Conservation (phyloP, 1,139 yeast genomes). For the Meyerozyma carpophila region DNA sequence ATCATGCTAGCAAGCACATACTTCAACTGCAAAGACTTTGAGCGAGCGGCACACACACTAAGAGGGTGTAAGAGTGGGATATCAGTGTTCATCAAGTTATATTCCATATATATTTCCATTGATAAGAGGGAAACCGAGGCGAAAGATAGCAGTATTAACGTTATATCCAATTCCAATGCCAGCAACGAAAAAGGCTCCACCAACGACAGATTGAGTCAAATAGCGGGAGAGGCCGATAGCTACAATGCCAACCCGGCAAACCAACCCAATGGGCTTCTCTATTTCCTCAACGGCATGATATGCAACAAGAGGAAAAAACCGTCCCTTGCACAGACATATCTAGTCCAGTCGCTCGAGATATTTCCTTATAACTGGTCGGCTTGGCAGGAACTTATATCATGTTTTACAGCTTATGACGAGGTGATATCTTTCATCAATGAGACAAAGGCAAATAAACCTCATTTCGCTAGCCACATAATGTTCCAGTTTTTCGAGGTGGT, state of each 20-base stretch:
- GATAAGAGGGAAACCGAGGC: constrained; percentile 74
- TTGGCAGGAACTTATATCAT: constrained; percentile 77
- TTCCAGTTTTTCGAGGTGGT: constrained; percentile 64
- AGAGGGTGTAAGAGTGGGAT: constrained; percentile 48
- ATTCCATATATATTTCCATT: constrained; percentile 65
- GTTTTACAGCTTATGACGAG: constrained; percentile 61
- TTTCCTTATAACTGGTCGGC: constrained; percentile 93
- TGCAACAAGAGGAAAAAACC: constrained; percentile 59
- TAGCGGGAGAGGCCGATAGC: constrained; percentile 37
- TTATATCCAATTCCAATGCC: constrained; percentile 16
- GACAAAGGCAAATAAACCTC: constrained; percentile 21
- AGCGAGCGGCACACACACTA: constrained; percentile 63
- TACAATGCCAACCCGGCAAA: constrained; percentile 17
- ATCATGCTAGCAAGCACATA: constrained; percentile 64
- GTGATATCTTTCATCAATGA: constrained; percentile 44
- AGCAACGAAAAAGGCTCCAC: constrained; percentile 9
- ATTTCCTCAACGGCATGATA: constrained; percentile 65
- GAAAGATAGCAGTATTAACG: constrained; percentile 50
- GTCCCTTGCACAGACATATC: constrained; percentile 51
- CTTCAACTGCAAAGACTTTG: constrained; percentile 83
- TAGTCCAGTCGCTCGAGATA: constrained; percentile 51
- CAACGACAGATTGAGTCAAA: constrained; percentile 26
- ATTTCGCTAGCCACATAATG: constrained; percentile 41
- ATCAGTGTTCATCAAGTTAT: constrained; percentile 60
- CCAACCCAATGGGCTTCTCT: constrained; percentile 53